These are phyloP conservation scores for Dryadomyces quercus-mongolicae DNA, from an alignment of 2,329 filamentous ascomycete species.

Conservation along the genomic window DNA sequence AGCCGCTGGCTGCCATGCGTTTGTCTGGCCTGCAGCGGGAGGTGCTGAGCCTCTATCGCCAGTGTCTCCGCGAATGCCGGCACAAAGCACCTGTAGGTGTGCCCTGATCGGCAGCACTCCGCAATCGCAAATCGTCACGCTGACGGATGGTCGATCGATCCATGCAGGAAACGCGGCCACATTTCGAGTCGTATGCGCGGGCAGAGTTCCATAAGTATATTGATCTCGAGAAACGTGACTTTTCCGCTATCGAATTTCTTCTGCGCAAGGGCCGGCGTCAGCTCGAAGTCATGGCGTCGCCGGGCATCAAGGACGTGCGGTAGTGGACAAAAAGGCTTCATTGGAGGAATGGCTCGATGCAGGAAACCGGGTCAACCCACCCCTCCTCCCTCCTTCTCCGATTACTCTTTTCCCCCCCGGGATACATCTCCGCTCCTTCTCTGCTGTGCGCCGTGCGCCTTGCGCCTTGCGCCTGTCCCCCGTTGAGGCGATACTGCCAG, in stretches of 20 bases:
- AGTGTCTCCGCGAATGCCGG: constrained; percentile 68
- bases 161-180: constrained; percentile 26
- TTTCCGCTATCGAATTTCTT: constrained; percentile 73
- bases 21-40: constrained; percentile 85
- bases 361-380: too few species aligned
- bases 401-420: neutral
- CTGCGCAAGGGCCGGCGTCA: constrained; percentile 72
- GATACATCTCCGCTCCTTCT: neutral
- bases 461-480: too few species aligned
- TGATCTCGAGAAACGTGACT: constrained; percentile 68
- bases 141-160: too few species aligned
- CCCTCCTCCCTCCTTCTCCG: too few species aligned
- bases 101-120: neutral
- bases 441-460: neutral
- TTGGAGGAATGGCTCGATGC: too few species aligned
- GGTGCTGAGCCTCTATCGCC: constrained; percentile 74
- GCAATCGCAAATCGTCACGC: neutral
- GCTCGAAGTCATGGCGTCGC: constrained; percentile 68
- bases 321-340: constrained; percentile 13
- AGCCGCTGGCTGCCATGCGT: constrained; percentile 30
- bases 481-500: neutral
- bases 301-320: constrained; percentile 66
- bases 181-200: constrained; percentile 55
- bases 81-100: constrained; percentile 59
- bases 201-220: constrained; percentile 65